Evolutionary conservation across 495 filamentous ascomycete genomes (phyloP).

Genomic region (Daldinia vernicosa): DNA sequence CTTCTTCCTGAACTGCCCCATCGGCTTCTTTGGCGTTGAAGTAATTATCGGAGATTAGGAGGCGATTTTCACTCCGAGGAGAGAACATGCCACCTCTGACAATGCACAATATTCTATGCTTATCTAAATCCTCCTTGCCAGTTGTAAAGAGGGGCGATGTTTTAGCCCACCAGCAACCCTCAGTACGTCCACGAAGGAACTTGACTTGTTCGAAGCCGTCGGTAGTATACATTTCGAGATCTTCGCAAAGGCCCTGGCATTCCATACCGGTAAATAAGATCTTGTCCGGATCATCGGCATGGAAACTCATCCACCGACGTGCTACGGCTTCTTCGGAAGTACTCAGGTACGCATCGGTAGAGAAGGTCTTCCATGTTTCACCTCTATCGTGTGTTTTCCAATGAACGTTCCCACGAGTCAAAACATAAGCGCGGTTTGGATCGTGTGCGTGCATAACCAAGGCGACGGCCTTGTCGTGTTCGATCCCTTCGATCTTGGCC

Average conservation of each 20-base stretch:
- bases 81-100: conserved; percentile 71
- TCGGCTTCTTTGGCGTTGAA: conserved; percentile 64
- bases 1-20: conserved; percentile 64
- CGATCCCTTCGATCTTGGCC: conserved; percentile 69
- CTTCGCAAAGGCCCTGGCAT: conserved; percentile 67
- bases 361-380: conserved; percentile 78
- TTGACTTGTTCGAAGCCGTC: conserved; percentile 79
- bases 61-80: conserved; percentile 69
- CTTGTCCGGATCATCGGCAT: conserved; percentile 80
- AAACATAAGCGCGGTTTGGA: conserved; percentile 76
- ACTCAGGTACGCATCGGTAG: conserved; percentile 60
- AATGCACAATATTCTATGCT: conserved; percentile 80
- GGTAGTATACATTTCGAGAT: conserved; percentile 77
- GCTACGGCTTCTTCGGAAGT: conserved; percentile 53
- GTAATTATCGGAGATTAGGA: conserved; percentile 81
- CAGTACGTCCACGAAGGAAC: conserved; percentile 67
- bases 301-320: conserved; percentile 68
- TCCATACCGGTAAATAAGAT: conserved; percentile 80
- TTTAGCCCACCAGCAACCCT: conserved; percentile 85
- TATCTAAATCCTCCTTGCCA: conserved; percentile 64
- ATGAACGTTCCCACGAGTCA: conserved; percentile 71
- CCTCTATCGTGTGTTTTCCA: conserved; percentile 84
- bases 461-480: conserved; percentile 65
- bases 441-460: conserved; percentile 81
- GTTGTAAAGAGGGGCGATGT: conserved; percentile 76